Conservation (phyloP, 2,329 filamentous ascomycete genomes). For the Aureobasidium sp. region DNA sequence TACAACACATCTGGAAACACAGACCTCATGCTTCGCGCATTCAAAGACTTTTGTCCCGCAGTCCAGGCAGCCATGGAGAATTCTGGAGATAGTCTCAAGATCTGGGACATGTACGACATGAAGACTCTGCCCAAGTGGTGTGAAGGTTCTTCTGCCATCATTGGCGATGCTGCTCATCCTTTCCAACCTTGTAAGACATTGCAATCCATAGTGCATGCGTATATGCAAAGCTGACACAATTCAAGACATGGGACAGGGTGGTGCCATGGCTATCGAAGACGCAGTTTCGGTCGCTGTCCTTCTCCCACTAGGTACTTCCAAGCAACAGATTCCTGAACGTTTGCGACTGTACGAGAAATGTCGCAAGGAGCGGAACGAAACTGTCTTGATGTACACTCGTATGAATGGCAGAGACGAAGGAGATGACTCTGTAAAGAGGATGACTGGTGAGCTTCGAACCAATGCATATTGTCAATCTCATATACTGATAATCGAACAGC, state of each 20-base stretch:
- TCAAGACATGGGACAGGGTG: constrained; percentile 12
- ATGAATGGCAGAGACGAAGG: constrained; percentile 11
- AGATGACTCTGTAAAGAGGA: background rate
- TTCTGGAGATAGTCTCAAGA: constrained; percentile 6
- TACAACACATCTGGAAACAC: constrained; percentile 6
- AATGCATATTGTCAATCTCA: background rate
- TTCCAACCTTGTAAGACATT: constrained; percentile 13
- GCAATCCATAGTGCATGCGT: background rate
- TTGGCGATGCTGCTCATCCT: constrained; percentile 9
- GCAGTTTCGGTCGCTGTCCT: constrained; percentile 4
- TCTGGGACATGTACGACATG: constrained; percentile 13
- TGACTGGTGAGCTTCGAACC: background rate
- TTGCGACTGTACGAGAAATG: constrained; percentile 7
- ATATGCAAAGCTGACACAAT: background rate
- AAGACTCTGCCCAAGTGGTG: constrained; percentile 9
- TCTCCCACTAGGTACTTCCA: background rate
- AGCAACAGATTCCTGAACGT: constrained; percentile 1
- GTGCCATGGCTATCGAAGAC: constrained; percentile 12
- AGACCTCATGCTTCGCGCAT: constrained; percentile 3
- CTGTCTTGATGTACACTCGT: constrained; percentile 6
- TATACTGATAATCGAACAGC: background rate
- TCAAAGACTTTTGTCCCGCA: constrained; percentile 4
- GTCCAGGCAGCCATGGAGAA: constrained; percentile 9
- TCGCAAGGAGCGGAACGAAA: constrained; percentile 4
- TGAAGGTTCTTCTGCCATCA: constrained; percentile 4